These are phyloP conservation scores for Candida anutae DNA, from an alignment of 1,139 yeast species.

Conservation along the genomic window DNA sequence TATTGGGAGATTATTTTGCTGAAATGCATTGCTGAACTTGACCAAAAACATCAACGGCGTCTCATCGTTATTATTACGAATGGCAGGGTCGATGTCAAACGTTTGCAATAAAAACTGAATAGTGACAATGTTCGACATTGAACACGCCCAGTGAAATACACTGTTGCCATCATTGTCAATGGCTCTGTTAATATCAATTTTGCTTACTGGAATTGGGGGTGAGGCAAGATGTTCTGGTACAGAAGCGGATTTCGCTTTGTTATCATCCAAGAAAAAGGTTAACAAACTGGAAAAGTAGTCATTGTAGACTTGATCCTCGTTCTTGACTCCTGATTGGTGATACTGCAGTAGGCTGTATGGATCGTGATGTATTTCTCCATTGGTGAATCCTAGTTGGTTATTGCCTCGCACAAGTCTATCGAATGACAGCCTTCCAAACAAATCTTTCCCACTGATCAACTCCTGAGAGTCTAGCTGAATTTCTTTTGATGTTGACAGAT, in stretches of 20 bases:
- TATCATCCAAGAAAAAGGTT: slow-evolving; percentile 32
- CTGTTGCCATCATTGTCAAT: slow-evolving; percentile 93
- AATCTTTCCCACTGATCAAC: slow-evolving; percentile 32
- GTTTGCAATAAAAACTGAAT: slow-evolving; percentile 62
- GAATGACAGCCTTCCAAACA: slow-evolving; percentile 36
- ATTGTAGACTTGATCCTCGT: slow-evolving; percentile 19
- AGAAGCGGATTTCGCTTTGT: slow-evolving; percentile 9
- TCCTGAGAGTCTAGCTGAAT: slow-evolving; percentile 11
- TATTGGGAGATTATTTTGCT: slow-evolving; percentile 63
- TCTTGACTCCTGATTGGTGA: slow-evolving; percentile 14
- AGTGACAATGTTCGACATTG: slow-evolving; percentile 70
- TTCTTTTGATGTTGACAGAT: slow-evolving; percentile 1
- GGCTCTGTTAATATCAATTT: slow-evolving; percentile 65
- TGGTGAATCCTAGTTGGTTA: not conserved
- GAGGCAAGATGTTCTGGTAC: slow-evolving; percentile 27
- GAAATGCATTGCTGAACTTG: slow-evolving; percentile 80
- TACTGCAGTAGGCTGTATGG: slow-evolving; percentile 15
- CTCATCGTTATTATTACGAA: slow-evolving; percentile 64
- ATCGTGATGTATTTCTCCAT: slow-evolving; percentile 6
- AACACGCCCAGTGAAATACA: slow-evolving; percentile 93
- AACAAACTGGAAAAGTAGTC: slow-evolving; percentile 33
- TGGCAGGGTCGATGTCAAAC: slow-evolving; percentile 57
- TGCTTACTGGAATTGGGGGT: slow-evolving; percentile 37
- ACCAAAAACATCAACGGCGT: slow-evolving; percentile 86
- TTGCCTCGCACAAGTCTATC: slow-evolving; percentile 21